These are phyloP conservation scores for Nicotiana sylvestris DNA, from an alignment of 257 asterid genomes.

Conservation along the genomic window DNA sequence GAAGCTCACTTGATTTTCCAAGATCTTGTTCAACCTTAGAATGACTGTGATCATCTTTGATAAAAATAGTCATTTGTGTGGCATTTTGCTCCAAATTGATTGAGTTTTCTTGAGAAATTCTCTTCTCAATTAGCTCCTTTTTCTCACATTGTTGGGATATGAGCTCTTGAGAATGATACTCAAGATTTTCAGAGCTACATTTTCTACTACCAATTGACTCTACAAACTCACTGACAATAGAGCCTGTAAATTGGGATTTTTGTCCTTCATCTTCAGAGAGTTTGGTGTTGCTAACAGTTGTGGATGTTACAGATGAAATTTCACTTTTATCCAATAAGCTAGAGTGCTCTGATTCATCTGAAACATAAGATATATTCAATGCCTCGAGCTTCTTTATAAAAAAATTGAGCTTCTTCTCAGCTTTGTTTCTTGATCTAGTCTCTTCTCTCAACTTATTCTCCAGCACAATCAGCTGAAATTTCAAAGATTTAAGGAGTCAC, in stretches of 20 bases:
- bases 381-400: conserved; percentile 60
- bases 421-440: conserved; percentile 68
- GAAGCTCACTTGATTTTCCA: neutral
- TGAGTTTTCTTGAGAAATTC: neutral
- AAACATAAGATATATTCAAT: conserved; percentile 36
- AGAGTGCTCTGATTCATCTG: conserved; percentile 41
- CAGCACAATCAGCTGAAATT: conserved; percentile 56
- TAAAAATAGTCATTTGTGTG: neutral
- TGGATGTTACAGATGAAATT: conserved; percentile 45
- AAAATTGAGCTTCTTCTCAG: conserved; percentile 61
- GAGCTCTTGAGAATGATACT: conserved; percentile 15
- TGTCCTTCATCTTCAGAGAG: neutral
- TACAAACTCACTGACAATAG: neutral
- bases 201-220: neutral
- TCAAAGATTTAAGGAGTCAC: neutral
- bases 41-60: neutral
- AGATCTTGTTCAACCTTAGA: neutral
- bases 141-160: neutral
- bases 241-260: neutral
- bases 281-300: neutral
- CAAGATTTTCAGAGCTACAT: neutral
- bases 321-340: conserved; percentile 35
- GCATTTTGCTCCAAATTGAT: neutral
- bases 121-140: neutral
- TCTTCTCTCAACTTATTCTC: conserved; percentile 59